Evolutionary conservation across 441 rosid genomes (phyloP).

Genomic region (Gossypium aridum): DNA sequence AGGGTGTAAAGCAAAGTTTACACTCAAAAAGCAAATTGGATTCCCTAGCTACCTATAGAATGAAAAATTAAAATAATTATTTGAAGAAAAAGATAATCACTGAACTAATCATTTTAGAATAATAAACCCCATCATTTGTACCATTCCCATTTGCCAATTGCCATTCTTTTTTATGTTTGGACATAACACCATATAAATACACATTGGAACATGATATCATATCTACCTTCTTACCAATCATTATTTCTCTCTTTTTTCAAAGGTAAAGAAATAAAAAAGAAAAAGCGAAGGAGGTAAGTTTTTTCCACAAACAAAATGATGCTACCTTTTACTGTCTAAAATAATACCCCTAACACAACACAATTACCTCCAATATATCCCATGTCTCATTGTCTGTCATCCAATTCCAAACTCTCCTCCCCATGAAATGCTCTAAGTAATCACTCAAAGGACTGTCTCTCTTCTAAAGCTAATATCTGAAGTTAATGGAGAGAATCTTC

Average conservation of each 20-base stretch:
- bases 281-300: neutral
- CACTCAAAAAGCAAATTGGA: constrained; percentile 3
- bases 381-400: neutral
- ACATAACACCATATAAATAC: too few relatives aligned
- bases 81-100: constrained; percentile 16
- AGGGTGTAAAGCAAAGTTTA: neutral
- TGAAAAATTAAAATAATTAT: neutral
- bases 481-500: neutral
- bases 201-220: too few relatives aligned
- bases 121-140: constrained; percentile 37
- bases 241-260: neutral
- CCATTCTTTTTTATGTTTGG: too few relatives aligned
- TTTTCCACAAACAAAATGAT: constrained; percentile 35
- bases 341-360: neutral
- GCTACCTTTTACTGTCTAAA: constrained; percentile 30
- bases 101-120: constrained; percentile 48
- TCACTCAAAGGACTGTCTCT: too few relatives aligned
- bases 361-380: neutral
- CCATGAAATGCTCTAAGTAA: neutral
- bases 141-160: too few relatives aligned
- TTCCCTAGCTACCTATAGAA: constrained; percentile 16
- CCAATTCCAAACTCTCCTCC: constrained; percentile 22
- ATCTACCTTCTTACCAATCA: too few relatives aligned
- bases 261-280: neutral
- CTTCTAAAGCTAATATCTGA: too few relatives aligned